Evolutionary conservation across 345 rosid species (phyloP).

Genomic region (Corchorus olitorius): DNA sequence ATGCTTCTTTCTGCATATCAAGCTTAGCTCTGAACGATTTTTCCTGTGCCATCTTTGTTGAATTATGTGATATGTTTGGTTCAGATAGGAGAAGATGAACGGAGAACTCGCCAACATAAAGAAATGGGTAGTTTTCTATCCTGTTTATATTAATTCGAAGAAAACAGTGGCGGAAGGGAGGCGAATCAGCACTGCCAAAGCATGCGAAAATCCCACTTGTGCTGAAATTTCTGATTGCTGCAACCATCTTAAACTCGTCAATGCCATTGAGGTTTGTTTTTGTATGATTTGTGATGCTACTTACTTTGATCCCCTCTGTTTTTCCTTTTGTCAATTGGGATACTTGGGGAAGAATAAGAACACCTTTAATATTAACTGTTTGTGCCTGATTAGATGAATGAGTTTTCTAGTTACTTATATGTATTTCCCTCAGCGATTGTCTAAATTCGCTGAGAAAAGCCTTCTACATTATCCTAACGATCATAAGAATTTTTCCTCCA

Average conservation of each 20-base stretch:
- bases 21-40: neutral
- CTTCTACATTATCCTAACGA: neutral
- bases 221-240: slow-evolving; percentile 88
- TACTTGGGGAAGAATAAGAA: neutral
- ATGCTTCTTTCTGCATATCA: neutral
- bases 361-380: neutral
- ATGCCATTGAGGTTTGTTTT: slow-evolving; percentile 70
- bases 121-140: slow-evolving; percentile 88
- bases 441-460: neutral
- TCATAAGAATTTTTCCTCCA: neutral
- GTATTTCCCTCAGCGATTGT: neutral
- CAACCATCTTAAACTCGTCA: slow-evolving; percentile 63
- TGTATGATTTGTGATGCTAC: slow-evolving; percentile 1
- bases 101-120: slow-evolving; percentile 42
- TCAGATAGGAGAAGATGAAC: slow-evolving; percentile 42
- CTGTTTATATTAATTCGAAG: slow-evolving; percentile 86
- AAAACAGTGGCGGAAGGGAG: slow-evolving; percentile 92
- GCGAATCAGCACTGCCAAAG: slow-evolving; percentile 61
- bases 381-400: neutral
- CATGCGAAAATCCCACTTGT: slow-evolving; percentile 88
- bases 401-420: slow-evolving; percentile 2
- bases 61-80: neutral
- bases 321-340: neutral
- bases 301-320: neutral
- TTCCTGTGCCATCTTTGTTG: neutral